Conservation (phyloP, 177 flowering plant genomes). For the Vitis hybrid region DNA sequence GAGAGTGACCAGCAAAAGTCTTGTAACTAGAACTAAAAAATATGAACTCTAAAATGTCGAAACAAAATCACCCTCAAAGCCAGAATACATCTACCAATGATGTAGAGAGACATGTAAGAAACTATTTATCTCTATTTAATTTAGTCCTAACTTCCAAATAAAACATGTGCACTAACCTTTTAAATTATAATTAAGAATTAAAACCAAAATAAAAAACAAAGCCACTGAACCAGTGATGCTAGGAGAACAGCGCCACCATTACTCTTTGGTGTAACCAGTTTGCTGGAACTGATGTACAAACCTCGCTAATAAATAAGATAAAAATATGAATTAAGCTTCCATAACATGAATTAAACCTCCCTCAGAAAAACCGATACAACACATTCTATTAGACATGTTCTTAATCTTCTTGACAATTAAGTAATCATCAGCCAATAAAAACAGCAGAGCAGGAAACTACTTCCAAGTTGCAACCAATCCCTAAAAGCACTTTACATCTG, state of each 20-base stretch:
- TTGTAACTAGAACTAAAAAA: neutral
- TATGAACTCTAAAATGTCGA: neutral
- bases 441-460: neutral
- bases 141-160: neutral
- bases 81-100: neutral
- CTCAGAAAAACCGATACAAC: neutral
- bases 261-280: neutral
- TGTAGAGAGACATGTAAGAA: no score
- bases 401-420: no score
- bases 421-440: neutral
- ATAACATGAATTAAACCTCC: neutral
- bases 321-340: neutral
- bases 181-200: neutral
- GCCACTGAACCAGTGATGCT: neutral
- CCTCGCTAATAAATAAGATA: neutral
- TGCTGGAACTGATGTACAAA: neutral
- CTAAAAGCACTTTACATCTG: neutral
- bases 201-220: no score
- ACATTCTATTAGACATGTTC: neutral
- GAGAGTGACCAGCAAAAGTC: neutral
- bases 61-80: neutral
- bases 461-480: neutral
- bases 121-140: no score
- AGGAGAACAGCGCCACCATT: neutral
- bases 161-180: neutral